Evolutionary conservation across 441 rosid species (phyloP).

Genomic region (Populus hybrid): DNA sequence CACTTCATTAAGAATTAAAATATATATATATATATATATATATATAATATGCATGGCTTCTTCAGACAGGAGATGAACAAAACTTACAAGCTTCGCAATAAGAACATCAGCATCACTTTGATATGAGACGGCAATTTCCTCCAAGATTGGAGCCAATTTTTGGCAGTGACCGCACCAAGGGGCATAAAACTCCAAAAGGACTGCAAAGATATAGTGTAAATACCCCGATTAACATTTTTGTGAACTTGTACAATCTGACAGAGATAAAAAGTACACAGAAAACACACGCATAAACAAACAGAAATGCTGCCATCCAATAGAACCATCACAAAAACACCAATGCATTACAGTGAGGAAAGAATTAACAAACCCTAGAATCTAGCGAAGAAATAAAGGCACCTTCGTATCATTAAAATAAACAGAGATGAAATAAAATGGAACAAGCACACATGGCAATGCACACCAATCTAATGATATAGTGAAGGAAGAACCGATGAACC

Average conservation of each 20-base stretch:
- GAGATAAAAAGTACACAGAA: background rate
- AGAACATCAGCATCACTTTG: constrained; percentile 54
- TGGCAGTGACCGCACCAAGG: constrained; percentile 99
- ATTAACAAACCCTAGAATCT: background rate
- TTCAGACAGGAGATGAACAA: background rate
- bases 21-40: too few relatives aligned
- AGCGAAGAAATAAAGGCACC: background rate
- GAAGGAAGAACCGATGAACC: background rate
- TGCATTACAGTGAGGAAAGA: background rate
- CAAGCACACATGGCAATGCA: background rate
- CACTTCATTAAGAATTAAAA: background rate
- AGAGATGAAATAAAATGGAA: background rate
- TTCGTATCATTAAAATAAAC: background rate
- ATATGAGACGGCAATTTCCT: constrained; percentile 80
- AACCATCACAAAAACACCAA: background rate
- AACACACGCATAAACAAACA: background rate
- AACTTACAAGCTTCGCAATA: constrained; percentile 84
- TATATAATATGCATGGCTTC: background rate
- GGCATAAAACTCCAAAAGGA: constrained; percentile 89
- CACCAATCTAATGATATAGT: background rate
- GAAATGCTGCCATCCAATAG: background rate
- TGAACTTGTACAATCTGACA: background rate
- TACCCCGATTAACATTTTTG: background rate
- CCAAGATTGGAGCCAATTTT: constrained; percentile 85
- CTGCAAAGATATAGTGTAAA: constrained; percentile 40